Percentiles rank a stretch among this genome's conserved stretches.
Conservation (phyloP, 306 rosid genomes). For the Cicer cuneatum region DNA sequence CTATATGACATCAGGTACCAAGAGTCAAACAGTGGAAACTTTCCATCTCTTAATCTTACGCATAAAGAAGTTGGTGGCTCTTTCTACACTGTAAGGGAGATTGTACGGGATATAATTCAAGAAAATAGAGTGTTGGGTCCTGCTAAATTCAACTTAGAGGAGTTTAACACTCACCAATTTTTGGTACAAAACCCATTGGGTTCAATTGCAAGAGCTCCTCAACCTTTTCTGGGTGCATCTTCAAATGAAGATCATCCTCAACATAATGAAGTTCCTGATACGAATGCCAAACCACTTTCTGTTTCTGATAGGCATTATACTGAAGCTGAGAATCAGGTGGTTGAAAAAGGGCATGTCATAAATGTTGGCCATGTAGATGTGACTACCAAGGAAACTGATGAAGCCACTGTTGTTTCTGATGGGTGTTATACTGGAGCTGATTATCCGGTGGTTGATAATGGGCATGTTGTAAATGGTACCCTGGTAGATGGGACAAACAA, state of each 20-base stretch:
- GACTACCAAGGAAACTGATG: slow-evolving; percentile 30
- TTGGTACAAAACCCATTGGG: slow-evolving; percentile 71
- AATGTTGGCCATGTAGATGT: slow-evolving; percentile 51
- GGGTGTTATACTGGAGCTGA: slow-evolving; percentile 27
- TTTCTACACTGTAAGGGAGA: slow-evolving; percentile 97
- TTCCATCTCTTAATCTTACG: slow-evolving; percentile 88
- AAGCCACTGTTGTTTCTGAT: slow-evolving; percentile 34
- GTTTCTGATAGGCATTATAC: slow-evolving; percentile 47
- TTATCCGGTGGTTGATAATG: slow-evolving; percentile 35
- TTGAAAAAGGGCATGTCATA: slow-evolving; percentile 41
- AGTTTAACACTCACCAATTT: slow-evolving; percentile 46
- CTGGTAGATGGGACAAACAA: slow-evolving; percentile 42
- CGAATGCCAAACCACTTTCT: slow-evolving; percentile 45
- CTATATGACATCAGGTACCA: slow-evolving; percentile 65
- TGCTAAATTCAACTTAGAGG: slow-evolving; percentile 66
- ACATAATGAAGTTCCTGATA: slow-evolving; percentile 41
- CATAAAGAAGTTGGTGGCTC: slow-evolving; percentile 99
- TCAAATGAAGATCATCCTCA: slow-evolving; percentile 52
- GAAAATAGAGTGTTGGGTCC: slow-evolving; percentile 96
- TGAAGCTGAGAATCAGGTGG: slow-evolving; percentile 30
- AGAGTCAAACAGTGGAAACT: slow-evolving; percentile 75
- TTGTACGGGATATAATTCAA: slow-evolving; percentile 93
- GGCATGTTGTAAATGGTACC: slow-evolving; percentile 46
- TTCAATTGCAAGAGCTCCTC: slow-evolving; percentile 67
- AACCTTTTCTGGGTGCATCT: slow-evolving; percentile 43